Base-by-base conservation (phyloP, 2,329 filamentous ascomycete species). In the Chaetomium sp. region DNA sequence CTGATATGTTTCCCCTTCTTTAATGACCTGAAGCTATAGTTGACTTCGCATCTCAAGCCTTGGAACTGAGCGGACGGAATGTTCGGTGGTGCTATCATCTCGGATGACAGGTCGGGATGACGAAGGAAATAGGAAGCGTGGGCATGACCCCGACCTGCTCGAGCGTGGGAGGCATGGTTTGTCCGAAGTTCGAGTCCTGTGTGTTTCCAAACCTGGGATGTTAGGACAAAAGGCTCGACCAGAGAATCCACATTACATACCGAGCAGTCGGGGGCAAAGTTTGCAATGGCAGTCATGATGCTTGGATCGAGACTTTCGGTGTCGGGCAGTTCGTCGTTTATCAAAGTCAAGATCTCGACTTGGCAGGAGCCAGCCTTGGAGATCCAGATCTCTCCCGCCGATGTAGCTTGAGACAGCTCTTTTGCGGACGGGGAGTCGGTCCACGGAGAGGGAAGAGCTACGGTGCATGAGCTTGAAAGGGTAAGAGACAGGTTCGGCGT, bases 31-130 rank as follows among this genome's bases (percentile, higher is more conserved):
- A 71, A 45, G 7, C 31, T 19, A 53, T 69, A 65, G 27, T 68
- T 60, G 16, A 67, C 33, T 25, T 68, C 60, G 33, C 67, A 69
- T n/a, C 9, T 55, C 16, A 72, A 33, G 1, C 63, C 60, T 29
- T 68, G 65, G 29, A 72, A 67, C 12, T 60, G 63, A 42, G 63
- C 69, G 4, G 35, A 49, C 4, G 66, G 63, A 0, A 70, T 23
- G 1, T 63, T 29, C 1, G 51, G 23, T 4, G 67, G 67, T 3
- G 62, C 67, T 16, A 69, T 67, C 64, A 67, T 64, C 5, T 68
- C 67, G 2, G 69, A 71, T 1, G 70, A 69, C 13, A 71, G 66
- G 45, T 71, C 69, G 7, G 67, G 69, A 23, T 72, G 71, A 21
- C 65, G 65, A 5, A 72, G 62, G 31, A 72, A 71, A 35, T 66